Percentiles rank a stretch among this genome's conserved stretches.
Conservation (phyloP, 2,329 filamentous ascomycete genomes). For the Diaporthe vexans region DNA sequence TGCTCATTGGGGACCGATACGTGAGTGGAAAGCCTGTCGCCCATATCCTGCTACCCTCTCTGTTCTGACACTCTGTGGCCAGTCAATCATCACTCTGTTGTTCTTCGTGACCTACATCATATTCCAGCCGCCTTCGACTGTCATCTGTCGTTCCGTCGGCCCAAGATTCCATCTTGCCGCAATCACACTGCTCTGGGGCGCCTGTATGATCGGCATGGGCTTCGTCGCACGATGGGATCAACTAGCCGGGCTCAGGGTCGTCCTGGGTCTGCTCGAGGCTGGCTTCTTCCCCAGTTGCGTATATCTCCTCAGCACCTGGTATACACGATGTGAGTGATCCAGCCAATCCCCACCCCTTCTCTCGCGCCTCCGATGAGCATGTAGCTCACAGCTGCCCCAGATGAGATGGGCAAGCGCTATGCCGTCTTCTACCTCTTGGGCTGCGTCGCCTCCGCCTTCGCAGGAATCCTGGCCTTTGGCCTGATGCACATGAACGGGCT, state of each 20-base stretch:
- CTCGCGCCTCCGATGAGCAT: not conserved
- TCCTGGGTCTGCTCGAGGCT: conserved; percentile 77
- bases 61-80: not conserved
- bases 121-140: conserved; percentile 79
- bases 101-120: conserved; percentile 82
- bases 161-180: conserved; percentile 68
- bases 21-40: conserved; percentile 48
- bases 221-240: conserved; percentile 67
- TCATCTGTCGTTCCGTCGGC: conserved; percentile 77
- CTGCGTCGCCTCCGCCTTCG: conserved; percentile 74
- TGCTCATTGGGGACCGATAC: conserved; percentile 61
- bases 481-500: conserved; percentile 75
- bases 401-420: conserved; percentile 79
- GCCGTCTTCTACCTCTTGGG: conserved; percentile 79
- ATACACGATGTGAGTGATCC: conserved; percentile 69
- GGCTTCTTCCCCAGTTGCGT: conserved; percentile 80
- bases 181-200: conserved; percentile 72
- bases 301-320: conserved; percentile 82
- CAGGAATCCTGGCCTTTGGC: conserved; percentile 79
- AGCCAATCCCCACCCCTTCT: not conserved
- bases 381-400: conserved; percentile 50
- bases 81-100: conserved; percentile 60
- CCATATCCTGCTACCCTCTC: not conserved
- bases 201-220: conserved; percentile 75
- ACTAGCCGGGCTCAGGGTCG: conserved; percentile 67